Evolutionary conservation across 2,329 filamentous ascomycete genomes (phyloP).

Genomic region (Moelleriella libera): DNA sequence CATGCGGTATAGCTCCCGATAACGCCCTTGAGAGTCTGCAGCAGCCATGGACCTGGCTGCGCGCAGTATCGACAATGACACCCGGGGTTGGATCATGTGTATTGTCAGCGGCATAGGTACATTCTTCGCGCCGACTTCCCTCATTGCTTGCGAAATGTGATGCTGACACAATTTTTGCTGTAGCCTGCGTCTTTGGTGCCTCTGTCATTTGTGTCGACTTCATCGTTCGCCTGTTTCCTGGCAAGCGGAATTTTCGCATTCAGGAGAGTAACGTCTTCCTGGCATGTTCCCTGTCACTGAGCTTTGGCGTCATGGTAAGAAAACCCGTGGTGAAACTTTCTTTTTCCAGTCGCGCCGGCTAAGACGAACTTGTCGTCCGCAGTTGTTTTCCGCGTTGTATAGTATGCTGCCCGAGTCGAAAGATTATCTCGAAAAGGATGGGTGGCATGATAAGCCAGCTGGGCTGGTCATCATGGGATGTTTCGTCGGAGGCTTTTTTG

Average conservation of each 20-base stretch:
- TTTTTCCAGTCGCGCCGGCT: not conserved
- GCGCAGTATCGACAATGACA: slow-evolving; percentile 55
- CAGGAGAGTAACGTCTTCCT: slow-evolving; percentile 82
- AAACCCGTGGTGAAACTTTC: not conserved
- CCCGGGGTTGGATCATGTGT: slow-evolving; percentile 85
- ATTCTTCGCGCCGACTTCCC: slow-evolving; percentile 13
- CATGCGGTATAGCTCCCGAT: too few species aligned
- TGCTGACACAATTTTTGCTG: not conserved
- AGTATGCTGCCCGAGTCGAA: slow-evolving; percentile 86
- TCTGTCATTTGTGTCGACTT: slow-evolving; percentile 79
- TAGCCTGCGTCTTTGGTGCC: slow-evolving; percentile 59
- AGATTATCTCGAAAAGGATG: slow-evolving; percentile 57
- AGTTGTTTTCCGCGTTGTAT: slow-evolving; percentile 87
- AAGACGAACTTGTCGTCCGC: not conserved
- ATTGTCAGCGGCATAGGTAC: slow-evolving; percentile 62
- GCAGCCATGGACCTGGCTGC: slow-evolving; percentile 22
- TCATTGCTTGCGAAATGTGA: not conserved
- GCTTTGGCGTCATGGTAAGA: slow-evolving; percentile 85
- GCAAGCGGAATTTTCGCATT: slow-evolving; percentile 67
- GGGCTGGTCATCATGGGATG: slow-evolving; percentile 54
- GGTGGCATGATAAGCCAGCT: slow-evolving; percentile 51
- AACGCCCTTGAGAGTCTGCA: not conserved
- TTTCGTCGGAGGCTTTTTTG: slow-evolving; percentile 59
- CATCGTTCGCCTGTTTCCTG: slow-evolving; percentile 57
- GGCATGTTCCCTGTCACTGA: slow-evolving; percentile 76